A percentile compares a stretch with the other conserved stretches of the same genome.
phyloP scores from a whole-genome alignment of 2,329 filamentous ascomycete species.

The Aspergillus sp. region DNA sequence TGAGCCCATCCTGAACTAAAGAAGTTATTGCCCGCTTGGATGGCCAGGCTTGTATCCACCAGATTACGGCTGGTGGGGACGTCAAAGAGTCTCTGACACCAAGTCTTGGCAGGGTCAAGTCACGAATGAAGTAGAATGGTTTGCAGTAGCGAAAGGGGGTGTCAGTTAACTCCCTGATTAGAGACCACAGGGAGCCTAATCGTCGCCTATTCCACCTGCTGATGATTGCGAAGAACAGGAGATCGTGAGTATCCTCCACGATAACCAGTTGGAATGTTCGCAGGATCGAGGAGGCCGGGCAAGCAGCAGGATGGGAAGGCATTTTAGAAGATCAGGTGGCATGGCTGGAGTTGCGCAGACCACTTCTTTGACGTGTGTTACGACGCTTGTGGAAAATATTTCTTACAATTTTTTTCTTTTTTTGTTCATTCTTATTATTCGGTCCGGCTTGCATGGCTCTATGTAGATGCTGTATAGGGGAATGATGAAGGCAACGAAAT shows the following conservation, averaged over 20 bases:
- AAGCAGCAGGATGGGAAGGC: slow-evolving; percentile 18
- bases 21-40: slow-evolving; percentile 13
- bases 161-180: slow-evolving; percentile 35
- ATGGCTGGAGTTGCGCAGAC: slow-evolving; percentile 30
- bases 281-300: slow-evolving; percentile 11
- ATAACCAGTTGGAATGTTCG: slow-evolving; percentile 12
- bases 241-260: slow-evolving; percentile 9
- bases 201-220: slow-evolving; percentile 18
- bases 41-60: slow-evolving; percentile 17
- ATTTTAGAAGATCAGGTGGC: slow-evolving; percentile 24
- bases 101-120: slow-evolving; percentile 20
- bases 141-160: slow-evolving; percentile 34
- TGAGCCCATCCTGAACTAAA: slow-evolving; percentile 47
- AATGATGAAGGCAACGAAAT: slow-evolving; percentile 12
- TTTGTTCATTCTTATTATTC: slow-evolving; percentile 26
- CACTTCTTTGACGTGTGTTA: slow-evolving; percentile 35
- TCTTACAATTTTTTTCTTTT: slow-evolving; percentile 25
- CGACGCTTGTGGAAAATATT: slow-evolving; percentile 33
- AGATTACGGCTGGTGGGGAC: slow-evolving; percentile 16
- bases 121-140: slow-evolving; percentile 17
- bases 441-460: slow-evolving; percentile 25
- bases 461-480: slow-evolving; percentile 26
- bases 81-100: slow-evolving; percentile 19
- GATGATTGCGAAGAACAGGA: slow-evolving; percentile 12
- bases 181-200: slow-evolving; percentile 32